These are phyloP conservation scores for Amanita jacksonii DNA, from an alignment of 768 basidiomycete genomes.

Conservation along the genomic window DNA sequence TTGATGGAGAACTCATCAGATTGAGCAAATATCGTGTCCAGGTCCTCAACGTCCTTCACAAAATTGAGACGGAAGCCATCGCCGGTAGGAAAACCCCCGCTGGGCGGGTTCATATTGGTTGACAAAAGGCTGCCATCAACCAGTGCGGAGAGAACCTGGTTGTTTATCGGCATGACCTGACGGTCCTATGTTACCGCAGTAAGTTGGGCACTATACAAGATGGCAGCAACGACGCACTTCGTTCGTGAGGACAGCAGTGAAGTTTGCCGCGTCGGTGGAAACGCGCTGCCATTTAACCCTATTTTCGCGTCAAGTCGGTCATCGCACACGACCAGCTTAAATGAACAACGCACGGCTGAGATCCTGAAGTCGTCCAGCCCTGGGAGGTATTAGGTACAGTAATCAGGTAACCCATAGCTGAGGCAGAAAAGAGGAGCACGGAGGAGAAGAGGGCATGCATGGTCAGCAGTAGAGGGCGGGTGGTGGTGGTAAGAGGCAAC, in stretches of 20 bases:
- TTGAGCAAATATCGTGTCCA: conserved; percentile 58
- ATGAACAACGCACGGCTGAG: conserved; percentile 32
- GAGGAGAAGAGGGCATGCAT: conserved; percentile 17
- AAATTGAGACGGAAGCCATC: conserved; percentile 64
- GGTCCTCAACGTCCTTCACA: conserved; percentile 35
- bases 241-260: conserved; percentile 62
- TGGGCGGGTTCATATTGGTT: conserved; percentile 41
- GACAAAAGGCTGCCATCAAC: conserved; percentile 38
- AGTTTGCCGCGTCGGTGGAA: conserved; percentile 54
- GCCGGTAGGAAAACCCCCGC: conserved; percentile 58
- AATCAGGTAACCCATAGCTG: conserved; percentile 57
- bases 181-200: conserved; percentile 22
- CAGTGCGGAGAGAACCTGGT: conserved; percentile 44
- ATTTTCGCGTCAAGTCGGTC: conserved; percentile 4
- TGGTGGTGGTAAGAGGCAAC: conserved; percentile 3
- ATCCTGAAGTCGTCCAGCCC: conserved; percentile 51
- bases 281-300: conserved; percentile 57
- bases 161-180: conserved; percentile 19
- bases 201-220: not conserved
- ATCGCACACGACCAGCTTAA: not conserved
- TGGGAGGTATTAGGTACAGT: conserved; percentile 33
- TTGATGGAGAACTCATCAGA: conserved; percentile 49
- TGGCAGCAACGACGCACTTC: conserved; percentile 27
- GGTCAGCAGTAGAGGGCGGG: conserved; percentile 2
- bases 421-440: conserved; percentile 41